Evolutionary conservation across 306 rosid genomes (phyloP).

Genomic region (Corylus avellana): DNA sequence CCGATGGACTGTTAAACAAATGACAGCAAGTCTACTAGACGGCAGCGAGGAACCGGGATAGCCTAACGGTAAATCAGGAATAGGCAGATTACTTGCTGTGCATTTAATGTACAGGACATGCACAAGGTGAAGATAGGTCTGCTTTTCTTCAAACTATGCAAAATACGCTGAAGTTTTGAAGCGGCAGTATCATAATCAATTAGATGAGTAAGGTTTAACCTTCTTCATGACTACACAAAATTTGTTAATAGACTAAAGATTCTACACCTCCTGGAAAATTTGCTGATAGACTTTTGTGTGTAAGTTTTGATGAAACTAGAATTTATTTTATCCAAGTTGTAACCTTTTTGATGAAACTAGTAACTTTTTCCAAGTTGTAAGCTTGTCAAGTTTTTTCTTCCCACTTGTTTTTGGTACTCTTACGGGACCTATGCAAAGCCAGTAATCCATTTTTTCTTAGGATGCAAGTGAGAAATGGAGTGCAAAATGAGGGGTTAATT

Average conservation of each 20-base stretch:
- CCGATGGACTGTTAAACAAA: conserved; percentile 35
- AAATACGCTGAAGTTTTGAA: background rate
- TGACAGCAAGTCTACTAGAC: background rate
- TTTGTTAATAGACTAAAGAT: background rate
- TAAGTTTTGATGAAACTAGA: background rate
- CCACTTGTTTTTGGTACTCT: background rate
- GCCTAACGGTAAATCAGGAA: conserved; percentile 1
- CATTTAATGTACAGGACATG: background rate
- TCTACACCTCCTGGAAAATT: background rate
- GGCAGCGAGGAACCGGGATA: conserved; percentile 8
- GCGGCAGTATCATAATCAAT: background rate
- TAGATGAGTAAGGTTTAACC: background rate
- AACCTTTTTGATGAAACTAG: background rate
- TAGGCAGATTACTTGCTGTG: background rate
- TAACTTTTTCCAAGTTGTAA: conserved; percentile 1
- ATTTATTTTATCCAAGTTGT: background rate
- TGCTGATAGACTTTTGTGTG: background rate
- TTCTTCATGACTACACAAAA: background rate
- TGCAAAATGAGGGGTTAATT: too few species aligned
- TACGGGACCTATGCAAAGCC: too few species aligned
- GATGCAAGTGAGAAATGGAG: too few species aligned
- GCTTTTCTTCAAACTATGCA: too few species aligned
- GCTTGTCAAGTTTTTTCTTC: background rate
- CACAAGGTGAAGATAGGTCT: too few species aligned
- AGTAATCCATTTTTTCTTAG: too few species aligned